Evolutionary conservation across 768 basidiomycete genomes (phyloP).

Genomic region (Mycena chlorophos): DNA sequence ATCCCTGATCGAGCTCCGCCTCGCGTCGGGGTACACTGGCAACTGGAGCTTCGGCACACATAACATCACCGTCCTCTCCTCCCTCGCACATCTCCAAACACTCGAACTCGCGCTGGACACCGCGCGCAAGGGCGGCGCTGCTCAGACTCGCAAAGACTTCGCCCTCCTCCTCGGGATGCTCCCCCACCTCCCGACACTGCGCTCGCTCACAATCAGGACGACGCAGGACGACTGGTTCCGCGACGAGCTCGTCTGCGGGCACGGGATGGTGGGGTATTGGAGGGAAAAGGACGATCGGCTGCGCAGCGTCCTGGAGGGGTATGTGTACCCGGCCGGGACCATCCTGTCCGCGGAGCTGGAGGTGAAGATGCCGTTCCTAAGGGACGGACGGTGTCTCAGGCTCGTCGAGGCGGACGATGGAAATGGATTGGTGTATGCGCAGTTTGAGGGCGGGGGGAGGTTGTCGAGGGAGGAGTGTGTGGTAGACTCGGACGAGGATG

Average conservation of each 20-base stretch:
- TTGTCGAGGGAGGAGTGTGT: no score
- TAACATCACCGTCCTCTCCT: background rate
- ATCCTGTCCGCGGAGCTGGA: no score
- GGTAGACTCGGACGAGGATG: no score
- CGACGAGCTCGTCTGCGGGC: background rate
- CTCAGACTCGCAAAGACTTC: background rate
- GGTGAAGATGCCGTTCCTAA: no score
- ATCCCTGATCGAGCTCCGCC: slow-evolving; percentile 3
- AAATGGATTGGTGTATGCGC: no score
- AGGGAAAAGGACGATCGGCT: no score
- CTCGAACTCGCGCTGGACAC: slow-evolving; percentile 7
- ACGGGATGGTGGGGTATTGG: background rate
- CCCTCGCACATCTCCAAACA: background rate
- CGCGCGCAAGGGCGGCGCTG: background rate
- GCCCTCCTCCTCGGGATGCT: background rate
- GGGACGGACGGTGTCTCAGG: no score
- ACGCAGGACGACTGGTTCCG: background rate
- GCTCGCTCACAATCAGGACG: background rate
- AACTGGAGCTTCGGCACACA: slow-evolving; percentile 4
- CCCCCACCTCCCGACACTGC: background rate
- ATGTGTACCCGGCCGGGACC: no score
- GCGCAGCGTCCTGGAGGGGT: no score
- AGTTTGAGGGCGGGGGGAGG: no score
- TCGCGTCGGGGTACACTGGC: background rate
- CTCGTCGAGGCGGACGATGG: no score